Evolutionary conservation across 495 filamentous ascomycete species (phyloP).

Genomic region (Annulohypoxylon moriforme): DNA sequence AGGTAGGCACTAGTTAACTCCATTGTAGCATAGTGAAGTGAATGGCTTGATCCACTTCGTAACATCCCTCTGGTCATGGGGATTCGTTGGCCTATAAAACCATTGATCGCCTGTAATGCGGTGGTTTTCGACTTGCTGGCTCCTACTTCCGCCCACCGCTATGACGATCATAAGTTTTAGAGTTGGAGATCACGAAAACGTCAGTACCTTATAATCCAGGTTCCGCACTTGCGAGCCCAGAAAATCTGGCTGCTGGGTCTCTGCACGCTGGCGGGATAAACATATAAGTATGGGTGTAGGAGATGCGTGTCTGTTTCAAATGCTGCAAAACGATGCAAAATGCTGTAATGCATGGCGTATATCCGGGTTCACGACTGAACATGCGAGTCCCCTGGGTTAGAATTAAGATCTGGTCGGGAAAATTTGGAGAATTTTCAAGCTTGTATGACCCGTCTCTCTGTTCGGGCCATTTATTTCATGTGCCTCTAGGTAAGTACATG

Average conservation of each 20-base stretch:
- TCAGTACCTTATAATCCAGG: constrained; percentile 1
- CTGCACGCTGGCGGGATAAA: constrained; percentile 1
- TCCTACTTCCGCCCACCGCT: constrained; percentile 13
- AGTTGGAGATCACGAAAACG: constrained; percentile 32
- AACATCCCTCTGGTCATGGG: constrained; percentile 3
- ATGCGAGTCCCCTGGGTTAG: background rate
- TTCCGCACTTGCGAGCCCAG: background rate
- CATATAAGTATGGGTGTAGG: background rate
- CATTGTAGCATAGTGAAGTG: background rate
- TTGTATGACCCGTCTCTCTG: constrained; percentile 1
- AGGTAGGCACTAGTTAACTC: background rate
- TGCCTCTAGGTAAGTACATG: background rate
- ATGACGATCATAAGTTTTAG: constrained; percentile 22
- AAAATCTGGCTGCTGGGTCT: background rate
- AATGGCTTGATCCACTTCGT: constrained; percentile 27
- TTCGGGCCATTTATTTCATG: constrained; percentile 21
- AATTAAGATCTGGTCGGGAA: constrained; percentile 13
- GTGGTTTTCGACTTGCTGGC: constrained; percentile 9
- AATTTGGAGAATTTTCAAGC: constrained; percentile 16
- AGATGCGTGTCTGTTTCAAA: constrained; percentile 27
- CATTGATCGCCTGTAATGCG: constrained; percentile 14
- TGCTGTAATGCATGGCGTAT: constrained; percentile 27
- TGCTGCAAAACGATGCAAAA: constrained; percentile 35
- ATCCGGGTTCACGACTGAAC: background rate
- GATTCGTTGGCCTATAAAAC: constrained; percentile 10